Base-by-base conservation (phyloP, 495 filamentous ascomycete genomes). In the Friedmanniomyces simplex region DNA sequence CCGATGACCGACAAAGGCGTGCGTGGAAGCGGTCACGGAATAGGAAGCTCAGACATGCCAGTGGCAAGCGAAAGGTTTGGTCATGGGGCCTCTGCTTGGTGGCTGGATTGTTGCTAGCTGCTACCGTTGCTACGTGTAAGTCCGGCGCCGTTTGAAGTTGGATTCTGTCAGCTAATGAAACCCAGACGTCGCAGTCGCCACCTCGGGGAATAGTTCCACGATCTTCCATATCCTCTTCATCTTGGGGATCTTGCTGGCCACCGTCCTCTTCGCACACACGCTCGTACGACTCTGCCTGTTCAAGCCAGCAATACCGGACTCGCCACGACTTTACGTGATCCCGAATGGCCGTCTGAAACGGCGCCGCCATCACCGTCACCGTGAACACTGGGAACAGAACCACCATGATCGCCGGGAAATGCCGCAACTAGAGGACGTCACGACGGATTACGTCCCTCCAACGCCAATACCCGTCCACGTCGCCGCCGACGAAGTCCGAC, bases 241-340 rank as follows among this genome's bases (percentile, higher is more conserved):
- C 51, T 74, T 94, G 47, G 75, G 88, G 65, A 84, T 91, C 61
- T 62, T 91, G 50, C 68, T 83, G 41, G 76, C 82, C 53, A 83
- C 83, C 4, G 82, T 94, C 63, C 77, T 91, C 68, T 91, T 91
- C 73, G 85, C 80, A 62, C 86, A 95, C 72, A 79, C 82, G 25
- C 71, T 91, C 10, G 79, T 89, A 53, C 80, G 85, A 13, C 77
- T 91, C 21, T 85, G 80, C 71, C 81, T 91, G 16, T 46, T 50
- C 37, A 36, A 11, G 16, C 41, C 25, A 18, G 26, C 12, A 7
- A 20, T 50, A 22, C 53, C 46, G 2, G 46, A 16, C 25, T 57
- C 59, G 24, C 56, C 56, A 46, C 13, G 39, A 22, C 6, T 53
- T 3, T 53, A 47, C 25, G 36, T 58, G 3, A 34, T 53, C 16